Evolutionary conservation across 345 rosid genomes (phyloP).

Genomic region (Triadica sebifera): DNA sequence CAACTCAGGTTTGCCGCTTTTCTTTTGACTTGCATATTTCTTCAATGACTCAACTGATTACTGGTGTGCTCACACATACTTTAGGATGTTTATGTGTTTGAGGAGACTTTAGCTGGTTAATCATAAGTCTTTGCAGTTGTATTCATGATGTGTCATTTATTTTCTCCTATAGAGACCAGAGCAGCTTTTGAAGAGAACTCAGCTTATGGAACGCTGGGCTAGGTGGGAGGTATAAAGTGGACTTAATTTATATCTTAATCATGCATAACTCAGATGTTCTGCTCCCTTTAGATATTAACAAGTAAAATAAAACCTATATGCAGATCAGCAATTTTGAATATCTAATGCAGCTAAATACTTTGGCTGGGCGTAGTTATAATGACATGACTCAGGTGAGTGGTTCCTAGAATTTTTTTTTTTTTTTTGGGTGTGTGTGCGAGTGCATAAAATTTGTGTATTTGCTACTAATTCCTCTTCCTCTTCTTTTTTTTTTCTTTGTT

Average conservation of each 20-base stretch:
- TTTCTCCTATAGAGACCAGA: constrained; percentile 78
- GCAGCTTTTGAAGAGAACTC: constrained; percentile 90
- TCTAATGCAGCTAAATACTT: constrained; percentile 88
- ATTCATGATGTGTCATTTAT: not conserved
- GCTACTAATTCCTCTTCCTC: constrained; percentile 11
- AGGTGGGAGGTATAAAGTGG: constrained; percentile 86
- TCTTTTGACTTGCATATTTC: constrained; percentile 1
- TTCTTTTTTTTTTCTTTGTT: not conserved
- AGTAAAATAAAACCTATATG: constrained; percentile 27
- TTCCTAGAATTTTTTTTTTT: not conserved
- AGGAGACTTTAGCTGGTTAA: not conserved
- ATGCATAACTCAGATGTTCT: not conserved
- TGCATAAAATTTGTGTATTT: not conserved
- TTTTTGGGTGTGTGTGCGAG: not conserved
- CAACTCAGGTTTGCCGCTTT: constrained; percentile 75
- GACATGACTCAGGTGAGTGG: constrained; percentile 90
- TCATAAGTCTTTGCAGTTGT: not conserved
- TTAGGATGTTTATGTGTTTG: not conserved
- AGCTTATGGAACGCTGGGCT: constrained; percentile 98
- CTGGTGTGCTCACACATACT: not conserved
- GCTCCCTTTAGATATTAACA: constrained; percentile 14
- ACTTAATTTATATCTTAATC: constrained; percentile 12
- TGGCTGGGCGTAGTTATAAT: constrained; percentile 99
- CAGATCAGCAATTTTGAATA: constrained; percentile 99
- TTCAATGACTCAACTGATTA: not conserved